Conservation (phyloP, 2,329 filamentous ascomycete genomes). For the Aspergillaceae sp. region DNA sequence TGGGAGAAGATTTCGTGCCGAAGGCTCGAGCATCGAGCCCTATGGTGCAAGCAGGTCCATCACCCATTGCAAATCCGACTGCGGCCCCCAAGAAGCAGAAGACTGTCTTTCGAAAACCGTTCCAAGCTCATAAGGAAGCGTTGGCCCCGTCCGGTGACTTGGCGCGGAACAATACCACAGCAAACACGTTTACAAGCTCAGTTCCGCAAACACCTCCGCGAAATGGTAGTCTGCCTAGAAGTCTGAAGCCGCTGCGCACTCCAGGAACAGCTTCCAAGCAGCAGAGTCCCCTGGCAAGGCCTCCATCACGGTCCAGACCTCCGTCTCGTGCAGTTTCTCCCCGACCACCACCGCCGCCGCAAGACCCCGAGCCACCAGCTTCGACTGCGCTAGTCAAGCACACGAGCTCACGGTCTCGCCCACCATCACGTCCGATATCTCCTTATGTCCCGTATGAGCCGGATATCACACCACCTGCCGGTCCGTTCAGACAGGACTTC, state of each 20-base stretch:
- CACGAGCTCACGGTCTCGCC: neutral
- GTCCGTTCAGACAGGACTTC: neutral
- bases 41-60: conserved; percentile 46
- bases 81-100: conserved; percentile 51
- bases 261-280: conserved; percentile 32
- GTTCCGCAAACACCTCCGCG: conserved; percentile 30
- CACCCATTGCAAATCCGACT: conserved; percentile 34
- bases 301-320: conserved; percentile 25
- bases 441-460: neutral
- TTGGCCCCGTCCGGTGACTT: conserved; percentile 31
- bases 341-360: conserved; percentile 7
- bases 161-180: conserved; percentile 19
- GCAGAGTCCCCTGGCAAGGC: conserved; percentile 26
- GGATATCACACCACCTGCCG: neutral
- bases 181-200: conserved; percentile 29
- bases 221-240: conserved; percentile 24
- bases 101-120: conserved; percentile 55
- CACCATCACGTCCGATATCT: neutral
- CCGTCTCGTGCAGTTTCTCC: conserved; percentile 21
- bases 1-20: conserved; percentile 77
- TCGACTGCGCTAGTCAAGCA: neutral
- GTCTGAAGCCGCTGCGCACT: conserved; percentile 25
- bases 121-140: conserved; percentile 53
- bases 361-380: conserved; percentile 8
- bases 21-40: conserved; percentile 42